Evolutionary conservation across 306 rosid species (phyloP), one percentile per base, ranked within the genome.

Genomic region (Notholithocarpus densiflorus): DNA sequence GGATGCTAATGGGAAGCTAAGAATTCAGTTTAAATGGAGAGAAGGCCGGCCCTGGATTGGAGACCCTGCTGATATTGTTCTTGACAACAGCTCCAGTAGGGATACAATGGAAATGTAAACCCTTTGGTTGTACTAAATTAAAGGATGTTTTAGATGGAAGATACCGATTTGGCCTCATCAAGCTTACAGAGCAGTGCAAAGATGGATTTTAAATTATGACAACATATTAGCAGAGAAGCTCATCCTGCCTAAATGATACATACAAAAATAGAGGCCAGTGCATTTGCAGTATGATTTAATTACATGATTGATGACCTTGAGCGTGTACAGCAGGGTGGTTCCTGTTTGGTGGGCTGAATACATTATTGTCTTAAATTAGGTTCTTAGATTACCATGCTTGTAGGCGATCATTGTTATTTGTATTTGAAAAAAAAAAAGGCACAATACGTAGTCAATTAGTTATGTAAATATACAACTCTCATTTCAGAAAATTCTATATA

Each of bases 31-130:
- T 83, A 88, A 90, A 77, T 95, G 99, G 99, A 87, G 99, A 88
- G 99, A 95, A 86, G 99, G 99, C 29, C 85, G 89, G 83, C 98
- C 97, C 4, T 95, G 99, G 99, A 72, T 93, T 45, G 99, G 99
- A 77, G 99, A 95, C 75, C 98, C 98, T 37, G 99, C 99, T 12
- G 97, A 95, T 87, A 27, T 95, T 20, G 84, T 86, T 71, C 89
- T 95, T 72, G 92, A 93, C 56, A 95, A 82, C 32, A 80, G 81
- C 78, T 84, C 82, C 82, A 74, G 20, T 65, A 79, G 72, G 48
- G 21, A 32, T 60, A 37, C 70, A 62, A 54, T 34, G 34, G 45
- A 53, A 78, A 77, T 68, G 56, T 57, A 32, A 7, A 65, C 15
- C 15, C 48, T 15, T 31, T 8, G 18, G 71, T 31, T 34, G 45